Percentiles rank a stretch among this genome's conserved stretches.
These are phyloP conservation scores for Mortierella alpina DNA, from an alignment of 192 early-diverging fungal species.

Conservation along the genomic window DNA sequence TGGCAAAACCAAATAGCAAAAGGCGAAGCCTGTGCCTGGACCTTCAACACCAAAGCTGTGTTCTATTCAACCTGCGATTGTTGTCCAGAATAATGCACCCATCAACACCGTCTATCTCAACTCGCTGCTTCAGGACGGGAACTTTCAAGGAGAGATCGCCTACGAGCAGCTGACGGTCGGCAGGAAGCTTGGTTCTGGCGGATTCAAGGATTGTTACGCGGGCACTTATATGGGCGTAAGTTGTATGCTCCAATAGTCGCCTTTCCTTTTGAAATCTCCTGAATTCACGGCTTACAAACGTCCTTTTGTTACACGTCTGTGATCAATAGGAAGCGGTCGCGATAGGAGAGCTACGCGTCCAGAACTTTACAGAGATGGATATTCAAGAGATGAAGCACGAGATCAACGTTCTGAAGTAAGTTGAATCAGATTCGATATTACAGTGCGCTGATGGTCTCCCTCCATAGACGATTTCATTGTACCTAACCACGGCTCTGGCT, in stretches of 20 bases:
- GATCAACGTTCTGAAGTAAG: constrained; percentile 80
- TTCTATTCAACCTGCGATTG: constrained; percentile 58
- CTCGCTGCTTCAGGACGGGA: constrained; percentile 58
- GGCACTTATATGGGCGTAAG: constrained; percentile 72
- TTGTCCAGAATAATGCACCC: constrained; percentile 37
- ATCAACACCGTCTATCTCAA: constrained; percentile 59
- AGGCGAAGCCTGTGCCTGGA: constrained; percentile 74
- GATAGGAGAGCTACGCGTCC: constrained; percentile 77
- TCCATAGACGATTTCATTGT: not conserved
- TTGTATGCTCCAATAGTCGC: not conserved
- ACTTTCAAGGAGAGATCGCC: constrained; percentile 69
- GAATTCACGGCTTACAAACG: not conserved
- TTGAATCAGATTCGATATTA: not conserved
- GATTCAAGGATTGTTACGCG: constrained; percentile 83
- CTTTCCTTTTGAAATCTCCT: not conserved
- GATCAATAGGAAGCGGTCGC: constrained; percentile 69
- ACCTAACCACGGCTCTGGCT: too few relatives aligned
- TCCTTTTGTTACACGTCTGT: not conserved
- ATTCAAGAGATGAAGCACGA: constrained; percentile 81
- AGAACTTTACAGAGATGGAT: constrained; percentile 77
- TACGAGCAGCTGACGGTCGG: constrained; percentile 71
- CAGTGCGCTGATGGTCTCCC: not conserved
- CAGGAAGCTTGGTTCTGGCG: constrained; percentile 78
- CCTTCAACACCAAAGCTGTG: constrained; percentile 76
- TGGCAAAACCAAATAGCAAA: constrained; percentile 56